phyloP scores from a whole-genome alignment of 139 green algal genomes.

The Chlamydomonas asymmetrica region DNA sequence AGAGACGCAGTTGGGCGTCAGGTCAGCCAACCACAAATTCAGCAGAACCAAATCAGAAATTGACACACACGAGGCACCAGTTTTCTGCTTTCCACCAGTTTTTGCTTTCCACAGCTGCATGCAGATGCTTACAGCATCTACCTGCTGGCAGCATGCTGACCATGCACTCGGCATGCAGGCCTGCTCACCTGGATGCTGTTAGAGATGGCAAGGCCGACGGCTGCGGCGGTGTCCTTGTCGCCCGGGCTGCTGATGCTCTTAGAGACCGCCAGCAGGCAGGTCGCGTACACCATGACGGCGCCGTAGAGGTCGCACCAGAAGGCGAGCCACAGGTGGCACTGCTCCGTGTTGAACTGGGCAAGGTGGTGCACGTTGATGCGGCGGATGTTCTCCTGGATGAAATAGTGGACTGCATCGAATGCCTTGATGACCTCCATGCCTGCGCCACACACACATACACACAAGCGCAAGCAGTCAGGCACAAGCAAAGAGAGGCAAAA shows the following conservation, averaged over 20 bases:
- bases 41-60: too few species aligned
- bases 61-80: too few species aligned
- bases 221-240: slow-evolving; percentile 44
- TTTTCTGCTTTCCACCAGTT: too few species aligned
- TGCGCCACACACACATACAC: too few species aligned
- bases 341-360: slow-evolving; percentile 65
- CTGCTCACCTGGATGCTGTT: slow-evolving; percentile 67
- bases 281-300: slow-evolving; percentile 59
- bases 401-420: slow-evolving; percentile 62
- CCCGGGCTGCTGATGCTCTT: slow-evolving; percentile 29
- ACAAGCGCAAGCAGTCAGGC: too few species aligned
- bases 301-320: slow-evolving; percentile 75
- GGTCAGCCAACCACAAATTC: too few species aligned
- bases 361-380: slow-evolving; percentile 59
- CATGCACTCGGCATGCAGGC: not conserved
- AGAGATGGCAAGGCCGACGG: slow-evolving; percentile 65
- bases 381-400: slow-evolving; percentile 52
- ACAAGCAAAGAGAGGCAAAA: too few species aligned
- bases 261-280: slow-evolving; percentile 55
- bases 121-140: not conserved
- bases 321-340: slow-evolving; percentile 68
- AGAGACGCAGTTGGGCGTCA: too few species aligned
- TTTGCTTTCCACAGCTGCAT: not conserved
- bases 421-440: slow-evolving; percentile 70
- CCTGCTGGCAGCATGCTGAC: not conserved